Base-by-base conservation (phyloP, 768 basidiomycete species). In the Tephrocybe sp. region DNA sequence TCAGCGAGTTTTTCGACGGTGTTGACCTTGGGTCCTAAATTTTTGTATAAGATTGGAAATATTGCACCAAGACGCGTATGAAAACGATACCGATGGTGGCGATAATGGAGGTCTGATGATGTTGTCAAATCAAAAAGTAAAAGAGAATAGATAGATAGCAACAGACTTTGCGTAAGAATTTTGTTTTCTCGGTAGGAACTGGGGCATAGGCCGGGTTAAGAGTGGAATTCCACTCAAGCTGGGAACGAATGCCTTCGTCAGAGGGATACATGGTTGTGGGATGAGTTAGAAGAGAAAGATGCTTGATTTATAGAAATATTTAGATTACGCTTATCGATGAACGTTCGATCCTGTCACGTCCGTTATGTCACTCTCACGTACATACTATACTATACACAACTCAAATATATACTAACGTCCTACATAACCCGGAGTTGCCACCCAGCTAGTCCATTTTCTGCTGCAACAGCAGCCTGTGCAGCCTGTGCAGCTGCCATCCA, bases 211-310 rank as follows among this genome's bases (percentile, higher is more conserved):
- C 72, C 41, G 92, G 85, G 70, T 77, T 85, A 65, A 98, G 78
- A 55, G 79, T 81, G 42, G 94, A 85, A 63, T 87, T 85, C 96
- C 96, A 98, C 70, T 93, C 88, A 68, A 98, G 84, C 68, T 94
- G 92, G 58, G 88, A 89, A 57, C 82, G 80, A 64, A 84, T 79
- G 40, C 59, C 57, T 40, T 78, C 78, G 58, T 82, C 79, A 56
- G 72, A 67, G 51, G 76, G 75, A 64, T 74, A 82, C 83, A 85
- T 83, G 62, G 54, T 70, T 59, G 57, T 32, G 14, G 34, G 51
- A 56, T 49, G 46, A 43, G 36, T 57, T 54, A 59, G 42, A 57
- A 45, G 55, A 61, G 56, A 60, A 61, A 57, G 57, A 36, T 34
- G 47, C n/a, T 45, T 3, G 13, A 58, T 51, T 54, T 54, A 49